These are phyloP conservation scores for Chlorella sp. DNA, from an alignment of 139 green algal species.

Conservation along the genomic window DNA sequence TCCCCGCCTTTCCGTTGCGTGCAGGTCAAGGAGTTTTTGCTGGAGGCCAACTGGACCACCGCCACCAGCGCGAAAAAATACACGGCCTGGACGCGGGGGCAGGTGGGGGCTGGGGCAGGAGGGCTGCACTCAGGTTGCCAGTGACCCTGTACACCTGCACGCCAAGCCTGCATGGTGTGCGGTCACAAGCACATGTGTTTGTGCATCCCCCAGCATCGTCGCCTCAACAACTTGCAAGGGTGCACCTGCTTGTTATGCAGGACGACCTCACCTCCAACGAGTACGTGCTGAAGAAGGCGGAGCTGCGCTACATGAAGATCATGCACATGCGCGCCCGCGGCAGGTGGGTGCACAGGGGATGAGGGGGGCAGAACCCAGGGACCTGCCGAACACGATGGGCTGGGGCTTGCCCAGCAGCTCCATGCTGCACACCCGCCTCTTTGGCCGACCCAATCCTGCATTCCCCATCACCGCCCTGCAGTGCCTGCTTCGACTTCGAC, in stretches of 20 bases:
- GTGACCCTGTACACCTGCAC: too few relatives aligned
- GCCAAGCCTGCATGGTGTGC: too few relatives aligned
- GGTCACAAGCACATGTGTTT: too few relatives aligned
- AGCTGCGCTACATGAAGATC: conserved; percentile 37
- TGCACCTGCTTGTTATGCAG: conserved; percentile 6
- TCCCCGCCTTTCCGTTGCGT: conserved; percentile 11
- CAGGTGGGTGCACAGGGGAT: neutral
- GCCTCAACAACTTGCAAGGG: too few relatives aligned
- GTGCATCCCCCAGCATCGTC: too few relatives aligned
- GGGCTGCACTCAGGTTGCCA: too few relatives aligned
- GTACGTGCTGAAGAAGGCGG: conserved; percentile 36
- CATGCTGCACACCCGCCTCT: too few relatives aligned
- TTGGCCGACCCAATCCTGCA: neutral
- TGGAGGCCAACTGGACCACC: conserved; percentile 48
- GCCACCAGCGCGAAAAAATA: conserved; percentile 48
- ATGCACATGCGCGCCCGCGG: conserved; percentile 33
- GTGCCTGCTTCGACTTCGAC: conserved; percentile 73
- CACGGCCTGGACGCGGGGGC: conserved; percentile 10
- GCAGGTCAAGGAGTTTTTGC: conserved; percentile 68
- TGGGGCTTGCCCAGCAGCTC: too few relatives aligned
- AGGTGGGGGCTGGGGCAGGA: neutral
- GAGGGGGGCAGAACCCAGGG: neutral
- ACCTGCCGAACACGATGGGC: too few relatives aligned
- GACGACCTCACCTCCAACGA: conserved; percentile 42
- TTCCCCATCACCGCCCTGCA: neutral